Evolutionary conservation across 805 yeast species (phyloP).

Genomic region (Groenewaldozyma tartarivorans): DNA sequence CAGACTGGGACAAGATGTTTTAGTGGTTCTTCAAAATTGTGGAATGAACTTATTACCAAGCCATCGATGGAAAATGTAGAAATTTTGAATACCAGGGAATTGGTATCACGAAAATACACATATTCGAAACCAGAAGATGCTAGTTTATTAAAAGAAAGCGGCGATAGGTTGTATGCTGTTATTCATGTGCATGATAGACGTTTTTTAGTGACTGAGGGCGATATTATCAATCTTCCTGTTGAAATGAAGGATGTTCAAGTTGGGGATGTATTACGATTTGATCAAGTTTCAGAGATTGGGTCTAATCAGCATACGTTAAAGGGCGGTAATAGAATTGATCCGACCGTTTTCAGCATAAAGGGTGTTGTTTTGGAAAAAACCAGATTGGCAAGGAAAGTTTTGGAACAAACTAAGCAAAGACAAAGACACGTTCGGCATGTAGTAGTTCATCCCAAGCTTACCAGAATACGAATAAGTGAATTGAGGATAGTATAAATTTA

Average conservation of each 20-base stretch:
- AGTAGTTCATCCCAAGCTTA: slow-evolving; percentile 58
- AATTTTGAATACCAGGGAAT: slow-evolving; percentile 3
- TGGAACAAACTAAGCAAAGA: slow-evolving; percentile 72
- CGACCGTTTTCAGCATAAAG: slow-evolving; percentile 46
- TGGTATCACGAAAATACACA: slow-evolving; percentile 13
- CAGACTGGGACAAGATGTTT: too few relatives aligned
- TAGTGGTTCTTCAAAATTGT: neutral
- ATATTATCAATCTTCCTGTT: slow-evolving; percentile 69
- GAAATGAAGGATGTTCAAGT: slow-evolving; percentile 64
- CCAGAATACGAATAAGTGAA: slow-evolving; percentile 70
- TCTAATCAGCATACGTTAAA: slow-evolving; percentile 69
- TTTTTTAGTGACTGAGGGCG: slow-evolving; percentile 87
- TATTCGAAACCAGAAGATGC: slow-evolving; percentile 33
- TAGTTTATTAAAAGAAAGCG: slow-evolving; percentile 54
- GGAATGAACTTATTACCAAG: neutral
- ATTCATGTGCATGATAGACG: slow-evolving; percentile 76
- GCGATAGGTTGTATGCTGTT: slow-evolving; percentile 63
- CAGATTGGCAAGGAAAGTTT: slow-evolving; percentile 52
- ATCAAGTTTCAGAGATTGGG: slow-evolving; percentile 74
- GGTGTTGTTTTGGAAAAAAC: slow-evolving; percentile 72
- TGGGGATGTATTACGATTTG: slow-evolving; percentile 72
- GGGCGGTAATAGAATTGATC: slow-evolving; percentile 43
- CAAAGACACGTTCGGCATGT: slow-evolving; percentile 64
- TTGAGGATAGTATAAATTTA: slow-evolving; percentile 38
- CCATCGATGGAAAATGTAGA: neutral